Base-by-base conservation (phyloP, 1,284 basidiomycete genomes). In the Puccinia coronata region DNA sequence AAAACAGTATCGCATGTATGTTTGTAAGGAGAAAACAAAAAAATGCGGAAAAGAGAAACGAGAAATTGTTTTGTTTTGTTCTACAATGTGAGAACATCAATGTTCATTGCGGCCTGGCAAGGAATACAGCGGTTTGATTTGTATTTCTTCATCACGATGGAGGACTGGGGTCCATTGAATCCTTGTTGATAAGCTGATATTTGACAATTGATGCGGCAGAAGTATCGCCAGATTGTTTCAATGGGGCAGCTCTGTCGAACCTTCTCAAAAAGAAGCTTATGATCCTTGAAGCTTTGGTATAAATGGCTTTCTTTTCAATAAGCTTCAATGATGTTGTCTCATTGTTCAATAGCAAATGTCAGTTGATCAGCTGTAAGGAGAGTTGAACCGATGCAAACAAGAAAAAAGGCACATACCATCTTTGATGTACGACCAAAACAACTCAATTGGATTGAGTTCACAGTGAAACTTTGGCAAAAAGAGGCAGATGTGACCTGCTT, bases 71-170 rank as follows among this genome's bases (percentile, higher is more conserved):
- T n/a, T n/a, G n/a, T n/a, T n/a, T n/a, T n/a, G n/a, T 39, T 16
- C 36, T 34, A 69, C 43, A 41, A 47, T 25, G 67, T 70, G 67
- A 70, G 67, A 49, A 28, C 67, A n/a, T n/a, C n/a, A n/a, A n/a
- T n/a, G n/a, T n/a, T n/a, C n/a, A n/a, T n/a, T n/a, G n/a, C n/a
- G n/a, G n/a, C n/a, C n/a, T n/a, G n/a, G n/a, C n/a, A n/a, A n/a
- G n/a, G n/a, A n/a, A n/a, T n/a, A n/a, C n/a, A 70, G 5, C 67
- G 47, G n/a, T 70, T 41, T 25, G 67, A 70, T 49, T 2, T 70
- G n/a, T 70, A 70, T 31, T 70, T 70, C 28, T 70, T 70, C 67
- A 70, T 70, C 1, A 70, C 4, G 31, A 49, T 28, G 2, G 9
- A 1, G 1, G 67, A 47, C 49, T 70, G 67, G 0, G 67, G 67